Conservation (phyloP, 306 rosid genomes). For the Sphenostylis stenocarpa region DNA sequence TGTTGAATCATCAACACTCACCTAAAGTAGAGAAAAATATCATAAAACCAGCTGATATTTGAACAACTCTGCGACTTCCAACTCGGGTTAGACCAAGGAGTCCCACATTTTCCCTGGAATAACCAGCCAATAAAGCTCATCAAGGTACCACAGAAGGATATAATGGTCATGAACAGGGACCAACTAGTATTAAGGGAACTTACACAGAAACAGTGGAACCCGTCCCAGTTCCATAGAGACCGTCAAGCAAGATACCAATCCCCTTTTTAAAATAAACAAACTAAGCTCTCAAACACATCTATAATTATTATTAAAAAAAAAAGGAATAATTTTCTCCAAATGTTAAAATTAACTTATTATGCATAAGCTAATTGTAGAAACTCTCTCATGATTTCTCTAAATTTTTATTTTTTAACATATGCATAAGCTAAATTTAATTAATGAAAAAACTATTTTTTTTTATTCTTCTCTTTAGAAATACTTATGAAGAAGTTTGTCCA, state of each 20-base stretch:
- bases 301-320: not conserved
- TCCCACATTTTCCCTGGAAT: slow-evolving; percentile 79
- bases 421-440: too few species aligned
- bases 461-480: too few species aligned
- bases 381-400: too few species aligned
- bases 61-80: slow-evolving; percentile 88
- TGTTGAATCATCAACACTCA: slow-evolving; percentile 31
- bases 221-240: slow-evolving; percentile 78
- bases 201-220: slow-evolving; percentile 93
- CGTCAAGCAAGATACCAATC: slow-evolving; percentile 70
- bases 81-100: slow-evolving; percentile 91
- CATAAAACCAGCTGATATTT: slow-evolving; percentile 90
- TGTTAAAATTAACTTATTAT: too few species aligned
- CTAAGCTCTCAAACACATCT: slow-evolving; percentile 7
- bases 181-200: slow-evolving; percentile 31
- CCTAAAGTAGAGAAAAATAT: slow-evolving; percentile 88
- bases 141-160: slow-evolving; percentile 5
- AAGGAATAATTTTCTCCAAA: too few species aligned
- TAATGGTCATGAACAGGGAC: not conserved
- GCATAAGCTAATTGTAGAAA: too few species aligned
- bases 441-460: too few species aligned
- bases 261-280: slow-evolving; percentile 48
- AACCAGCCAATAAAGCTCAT: slow-evolving; percentile 22
- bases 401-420: too few species aligned
- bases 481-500: too few species aligned